A percentile compares a stretch with the other conserved stretches of the same genome.
Evolutionary conservation across 2,329 filamentous ascomycete species (phyloP).

Genomic region (Aphanocladium album): DNA sequence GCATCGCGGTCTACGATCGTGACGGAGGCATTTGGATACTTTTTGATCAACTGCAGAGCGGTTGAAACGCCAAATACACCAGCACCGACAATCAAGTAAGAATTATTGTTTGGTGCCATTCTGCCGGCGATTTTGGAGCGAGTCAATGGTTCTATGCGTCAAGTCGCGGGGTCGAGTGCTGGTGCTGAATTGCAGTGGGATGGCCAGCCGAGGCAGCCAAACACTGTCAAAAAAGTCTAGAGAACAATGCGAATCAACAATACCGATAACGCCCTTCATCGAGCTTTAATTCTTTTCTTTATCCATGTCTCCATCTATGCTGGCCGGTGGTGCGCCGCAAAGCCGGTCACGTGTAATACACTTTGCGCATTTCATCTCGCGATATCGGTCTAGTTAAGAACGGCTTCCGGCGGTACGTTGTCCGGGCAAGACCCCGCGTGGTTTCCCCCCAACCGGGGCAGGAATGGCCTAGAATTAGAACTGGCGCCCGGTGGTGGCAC

Average conservation of each 20-base stretch:
- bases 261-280: neutral
- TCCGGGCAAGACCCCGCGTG: neutral
- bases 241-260: neutral
- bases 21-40: slow-evolving; percentile 44
- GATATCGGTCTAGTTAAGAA: slow-evolving; percentile 6
- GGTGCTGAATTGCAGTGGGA: neutral
- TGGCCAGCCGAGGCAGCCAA: neutral
- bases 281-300: neutral
- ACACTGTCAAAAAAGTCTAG: neutral
- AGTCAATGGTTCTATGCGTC: neutral
- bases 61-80: slow-evolving; percentile 63
- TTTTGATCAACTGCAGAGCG: slow-evolving; percentile 55
- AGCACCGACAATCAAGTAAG: slow-evolving; percentile 57
- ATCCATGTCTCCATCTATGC: neutral
- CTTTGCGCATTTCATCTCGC: neutral
- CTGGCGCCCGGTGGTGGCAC: neutral
- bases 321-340: neutral
- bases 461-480: neutral
- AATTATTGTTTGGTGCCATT: slow-evolving; percentile 17
- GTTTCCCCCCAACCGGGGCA: neutral
- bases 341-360: slow-evolving; percentile 11
- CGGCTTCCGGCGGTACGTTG: neutral
- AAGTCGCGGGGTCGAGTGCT: neutral
- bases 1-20: slow-evolving; percentile 54
- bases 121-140: neutral